Percentiles rank a stretch among this genome's conserved stretches.
These are phyloP conservation scores for Didymosphaeria variabile DNA, from an alignment of 2,329 filamentous ascomycete genomes.

Conservation along the genomic window DNA sequence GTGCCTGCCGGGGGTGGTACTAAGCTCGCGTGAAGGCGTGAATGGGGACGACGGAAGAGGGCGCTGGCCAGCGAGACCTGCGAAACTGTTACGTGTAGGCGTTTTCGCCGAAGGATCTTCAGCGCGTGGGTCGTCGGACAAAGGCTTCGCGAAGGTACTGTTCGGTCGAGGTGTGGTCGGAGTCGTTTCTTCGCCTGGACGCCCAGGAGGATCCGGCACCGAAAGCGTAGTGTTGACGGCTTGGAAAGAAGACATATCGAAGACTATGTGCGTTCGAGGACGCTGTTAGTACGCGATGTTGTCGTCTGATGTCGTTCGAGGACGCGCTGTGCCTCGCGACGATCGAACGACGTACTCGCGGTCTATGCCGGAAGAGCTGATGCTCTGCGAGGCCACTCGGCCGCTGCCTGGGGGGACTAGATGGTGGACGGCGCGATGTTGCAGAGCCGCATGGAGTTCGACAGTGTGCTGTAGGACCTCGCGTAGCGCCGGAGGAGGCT, in stretches of 20 bases:
- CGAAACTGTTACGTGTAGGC: conserved; percentile 67
- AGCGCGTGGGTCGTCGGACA: conserved; percentile 43
- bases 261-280: conserved; percentile 12
- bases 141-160: conserved; percentile 46
- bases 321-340: conserved; percentile 21
- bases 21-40: conserved; percentile 57
- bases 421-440: not conserved
- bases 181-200: conserved; percentile 62
- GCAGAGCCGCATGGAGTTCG: conserved; percentile 8
- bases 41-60: conserved; percentile 56
- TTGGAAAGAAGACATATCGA: conserved; percentile 65
- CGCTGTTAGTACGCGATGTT: conserved; percentile 19
- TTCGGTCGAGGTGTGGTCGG: conserved; percentile 64
- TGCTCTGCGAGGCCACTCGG: conserved; percentile 22
- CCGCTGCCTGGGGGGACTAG: conserved; percentile 17
- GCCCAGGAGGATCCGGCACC: conserved; percentile 52
- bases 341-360: conserved; percentile 16
- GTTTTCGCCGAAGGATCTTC: conserved; percentile 63
- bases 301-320: conserved; percentile 32
- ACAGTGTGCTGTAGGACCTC: not conserved
- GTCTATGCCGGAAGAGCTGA: conserved; percentile 20
- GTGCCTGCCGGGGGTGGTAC: conserved; percentile 44
- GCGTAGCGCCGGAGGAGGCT: conserved; percentile 40
- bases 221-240: conserved; percentile 67
- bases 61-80: conserved; percentile 56